Base-by-base conservation (phyloP, 768 basidiomycete genomes). In the Omphalotus guepiniiformis region DNA sequence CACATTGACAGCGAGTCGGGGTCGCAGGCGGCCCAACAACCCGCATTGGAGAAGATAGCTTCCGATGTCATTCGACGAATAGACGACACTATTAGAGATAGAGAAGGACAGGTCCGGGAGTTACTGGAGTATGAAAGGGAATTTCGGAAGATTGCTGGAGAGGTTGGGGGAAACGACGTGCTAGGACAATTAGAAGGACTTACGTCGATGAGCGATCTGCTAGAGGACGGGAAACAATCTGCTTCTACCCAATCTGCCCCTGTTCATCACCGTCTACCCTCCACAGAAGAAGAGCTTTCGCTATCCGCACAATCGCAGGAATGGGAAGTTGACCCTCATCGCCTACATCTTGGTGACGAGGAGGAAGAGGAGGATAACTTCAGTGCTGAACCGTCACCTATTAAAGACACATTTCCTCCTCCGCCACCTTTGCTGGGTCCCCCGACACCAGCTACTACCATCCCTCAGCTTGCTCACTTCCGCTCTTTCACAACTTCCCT, bases 61-160 rank as follows among this genome's bases (percentile, higher is more conserved):
- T 80, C 84, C 13, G 79, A 85, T 52, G 73, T 90, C 51, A 87
- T 93, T 55, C 76, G 88, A 27, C 75, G 77, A 29, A 75, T 92
- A 49, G 85, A 90, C 63, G 83, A 86, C 47, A 76, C 82, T 12
- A 78, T 80, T 29, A 79, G 82, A 39, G 83, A 89, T 55, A 78
- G 91, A 47, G 91, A 93, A 61, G 75, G 73, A 2, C 90, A 93
- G 65, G 78, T 89, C 4, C 83, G 91, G 42, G 86, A 82, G 58
- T 64, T 93, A 43, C 67, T 83, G 27, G 85, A 83, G 53, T 85
- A 75, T 59, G 90, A 93, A 57, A 77, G 88, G 42, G 85, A 92
- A 63, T 80, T 93, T 58, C 75, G 78, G 55, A 80, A 81, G 59
- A 86, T 90, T 54, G 79, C 82, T 1, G 79, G 76, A 3, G 88